Percentiles rank a stretch among this genome's conserved stretches.
phyloP scores from a whole-genome alignment of 345 rosid species.

The Citrus trifoliata region DNA sequence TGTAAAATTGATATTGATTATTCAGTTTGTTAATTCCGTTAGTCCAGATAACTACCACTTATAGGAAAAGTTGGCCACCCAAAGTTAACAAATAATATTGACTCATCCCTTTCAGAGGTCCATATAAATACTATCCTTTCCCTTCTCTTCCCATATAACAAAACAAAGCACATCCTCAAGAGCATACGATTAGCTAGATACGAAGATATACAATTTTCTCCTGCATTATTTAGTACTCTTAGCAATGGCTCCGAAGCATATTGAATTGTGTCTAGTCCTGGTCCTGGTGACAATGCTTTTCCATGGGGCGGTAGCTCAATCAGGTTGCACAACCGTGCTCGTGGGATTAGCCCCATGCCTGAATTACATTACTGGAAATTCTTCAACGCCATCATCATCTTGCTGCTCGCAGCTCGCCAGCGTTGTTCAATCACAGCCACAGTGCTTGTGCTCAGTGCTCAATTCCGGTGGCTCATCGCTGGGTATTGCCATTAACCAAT shows the following conservation, averaged over 20 bases:
- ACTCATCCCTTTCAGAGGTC: not conserved
- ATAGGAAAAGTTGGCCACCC: constrained; percentile 21
- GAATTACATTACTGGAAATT: constrained; percentile 32
- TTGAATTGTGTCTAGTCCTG: constrained; percentile 23
- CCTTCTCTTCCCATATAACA: not conserved
- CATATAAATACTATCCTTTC: constrained; percentile 5
- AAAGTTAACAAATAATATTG: constrained; percentile 11
- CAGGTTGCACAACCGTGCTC: constrained; percentile 33
- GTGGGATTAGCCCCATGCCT: constrained; percentile 32
- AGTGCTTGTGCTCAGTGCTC: constrained; percentile 42
- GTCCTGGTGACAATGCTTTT: constrained; percentile 24
- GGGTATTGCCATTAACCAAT: constrained; percentile 21
- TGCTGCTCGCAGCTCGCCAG: constrained; percentile 51
- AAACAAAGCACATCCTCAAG: not conserved
- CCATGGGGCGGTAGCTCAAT: constrained; percentile 29
- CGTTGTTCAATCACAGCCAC: constrained; percentile 45
- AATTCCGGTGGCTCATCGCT: constrained; percentile 21
- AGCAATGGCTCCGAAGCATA: constrained; percentile 33
- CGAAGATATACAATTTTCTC: not conserved
- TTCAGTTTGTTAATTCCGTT: not conserved
- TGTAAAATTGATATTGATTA: not conserved
- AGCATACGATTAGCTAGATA: not conserved
- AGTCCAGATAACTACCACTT: not conserved
- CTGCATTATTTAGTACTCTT: not conserved
- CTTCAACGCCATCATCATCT: constrained; percentile 47